These are phyloP conservation scores for Camellia lanceoleosa DNA, from an alignment of 148 eudicot genomes.

Conservation along the genomic window DNA sequence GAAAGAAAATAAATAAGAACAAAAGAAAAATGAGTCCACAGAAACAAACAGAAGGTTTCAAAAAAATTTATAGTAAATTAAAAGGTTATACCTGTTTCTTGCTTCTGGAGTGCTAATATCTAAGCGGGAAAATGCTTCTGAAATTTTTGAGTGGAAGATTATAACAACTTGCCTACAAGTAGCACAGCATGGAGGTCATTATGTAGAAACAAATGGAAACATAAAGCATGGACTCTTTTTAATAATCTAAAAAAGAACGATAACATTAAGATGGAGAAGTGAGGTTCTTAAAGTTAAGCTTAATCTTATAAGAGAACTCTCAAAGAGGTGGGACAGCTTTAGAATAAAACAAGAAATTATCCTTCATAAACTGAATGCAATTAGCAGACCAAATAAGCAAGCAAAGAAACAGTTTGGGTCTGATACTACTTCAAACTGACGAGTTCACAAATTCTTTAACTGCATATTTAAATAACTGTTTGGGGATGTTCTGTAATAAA, in stretches of 20 bases:
- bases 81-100: slow-evolving; percentile 53
- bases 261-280: not conserved
- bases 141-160: slow-evolving; percentile 79
- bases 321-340: not conserved
- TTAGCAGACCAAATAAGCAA: not conserved
- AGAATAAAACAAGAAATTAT: not conserved
- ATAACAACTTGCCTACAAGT: slow-evolving; percentile 82
- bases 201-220: slow-evolving; percentile 6
- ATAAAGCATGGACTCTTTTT: not conserved
- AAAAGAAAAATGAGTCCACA: not conserved
- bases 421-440: not conserved
- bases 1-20: not conserved
- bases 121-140: slow-evolving; percentile 70
- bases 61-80: not conserved
- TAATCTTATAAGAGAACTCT: not conserved
- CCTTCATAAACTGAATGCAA: not conserved
- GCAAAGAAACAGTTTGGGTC: not conserved
- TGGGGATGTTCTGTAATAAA: too few species aligned
- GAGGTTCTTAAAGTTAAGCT: not conserved
- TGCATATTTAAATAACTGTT: not conserved
- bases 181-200: slow-evolving; percentile 14
- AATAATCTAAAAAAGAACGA: not conserved
- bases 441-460: not conserved
- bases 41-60: not conserved
- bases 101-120: slow-evolving; percentile 87